Evolutionary conservation across 441 rosid genomes (phyloP).

Genomic region (Viola pubescens): DNA sequence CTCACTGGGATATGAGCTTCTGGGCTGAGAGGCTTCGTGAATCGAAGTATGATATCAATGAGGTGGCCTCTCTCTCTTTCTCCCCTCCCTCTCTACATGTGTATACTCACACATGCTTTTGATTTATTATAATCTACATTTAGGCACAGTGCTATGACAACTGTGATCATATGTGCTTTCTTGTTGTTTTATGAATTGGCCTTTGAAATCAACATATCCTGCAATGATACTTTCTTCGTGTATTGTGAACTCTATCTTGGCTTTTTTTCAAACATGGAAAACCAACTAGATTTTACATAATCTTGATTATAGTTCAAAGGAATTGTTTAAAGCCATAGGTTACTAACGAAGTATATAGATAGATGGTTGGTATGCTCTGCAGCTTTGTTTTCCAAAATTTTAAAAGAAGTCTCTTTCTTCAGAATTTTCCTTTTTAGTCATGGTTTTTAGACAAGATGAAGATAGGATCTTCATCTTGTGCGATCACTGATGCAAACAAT

Average conservation of each 20-base stretch:
- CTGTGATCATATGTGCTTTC: background rate
- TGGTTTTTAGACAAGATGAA: too few species aligned
- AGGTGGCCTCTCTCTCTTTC: conserved; percentile 34
- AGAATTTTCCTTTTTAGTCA: too few species aligned
- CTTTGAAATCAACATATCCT: background rate
- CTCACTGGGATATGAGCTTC: conserved; percentile 75
- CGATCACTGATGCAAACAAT: background rate
- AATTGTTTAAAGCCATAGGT: too few species aligned
- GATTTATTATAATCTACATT: background rate
- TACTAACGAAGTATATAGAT: too few species aligned
- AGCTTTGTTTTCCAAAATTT: too few species aligned
- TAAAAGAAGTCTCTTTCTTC: too few species aligned
- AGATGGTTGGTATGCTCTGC: too few species aligned
- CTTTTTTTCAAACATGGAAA: too few species aligned
- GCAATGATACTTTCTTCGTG: conserved; percentile 1
- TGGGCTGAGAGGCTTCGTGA: conserved; percentile 99
- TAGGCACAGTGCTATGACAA: background rate
- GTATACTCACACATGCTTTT: background rate
- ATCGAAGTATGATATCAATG: conserved; percentile 77
- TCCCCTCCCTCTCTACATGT: conserved; percentile 6
- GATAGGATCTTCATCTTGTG: too few species aligned
- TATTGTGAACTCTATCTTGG: too few species aligned
- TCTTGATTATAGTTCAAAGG: too few species aligned
- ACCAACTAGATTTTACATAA: too few species aligned
- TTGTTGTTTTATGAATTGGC: background rate